These are phyloP conservation scores for Teunomyces atbi DNA, from an alignment of 805 yeast species.

Conservation along the genomic window DNA sequence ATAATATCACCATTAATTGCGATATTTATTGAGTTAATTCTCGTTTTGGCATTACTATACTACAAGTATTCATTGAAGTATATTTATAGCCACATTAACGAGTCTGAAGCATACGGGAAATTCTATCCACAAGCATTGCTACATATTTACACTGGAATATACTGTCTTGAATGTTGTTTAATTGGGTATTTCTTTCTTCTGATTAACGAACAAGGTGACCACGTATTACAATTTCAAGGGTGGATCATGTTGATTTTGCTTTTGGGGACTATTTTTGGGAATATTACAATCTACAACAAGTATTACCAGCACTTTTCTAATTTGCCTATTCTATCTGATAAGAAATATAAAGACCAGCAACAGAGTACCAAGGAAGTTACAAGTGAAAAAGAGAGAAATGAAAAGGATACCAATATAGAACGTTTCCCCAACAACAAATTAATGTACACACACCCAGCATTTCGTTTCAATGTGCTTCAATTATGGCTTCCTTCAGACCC, in stretches of 20 bases:
- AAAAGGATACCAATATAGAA: constrained; percentile 5
- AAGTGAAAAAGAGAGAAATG: background rate
- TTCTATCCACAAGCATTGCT: constrained; percentile 72
- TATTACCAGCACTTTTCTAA: constrained; percentile 31
- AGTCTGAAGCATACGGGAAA: constrained; percentile 65
- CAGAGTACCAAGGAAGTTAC: background rate
- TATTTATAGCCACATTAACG: constrained; percentile 50
- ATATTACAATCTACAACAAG: constrained; percentile 48
- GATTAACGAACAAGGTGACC: constrained; percentile 44
- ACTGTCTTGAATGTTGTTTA: constrained; percentile 75
- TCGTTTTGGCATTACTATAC: constrained; percentile 54
- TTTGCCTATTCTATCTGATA: constrained; percentile 27
- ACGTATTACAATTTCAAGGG: constrained; percentile 47
- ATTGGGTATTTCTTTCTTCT: constrained; percentile 73
- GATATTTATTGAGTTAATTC: constrained; percentile 56
- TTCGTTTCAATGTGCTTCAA: constrained; percentile 34
- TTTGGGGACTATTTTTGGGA: constrained; percentile 54
- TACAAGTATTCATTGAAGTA: constrained; percentile 68
- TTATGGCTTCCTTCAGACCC: constrained; percentile 43
- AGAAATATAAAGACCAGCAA: constrained; percentile 4
- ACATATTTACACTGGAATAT: constrained; percentile 77
- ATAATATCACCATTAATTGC: constrained; percentile 78
- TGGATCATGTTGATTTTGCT: constrained; percentile 52
- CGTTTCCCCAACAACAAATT: constrained; percentile 22
- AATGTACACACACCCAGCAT: constrained; percentile 37